A percentile compares a stretch with the other conserved stretches of the same genome.
Conservation (phyloP, 83 land plant species). For the Picea engelmannii region DNA sequence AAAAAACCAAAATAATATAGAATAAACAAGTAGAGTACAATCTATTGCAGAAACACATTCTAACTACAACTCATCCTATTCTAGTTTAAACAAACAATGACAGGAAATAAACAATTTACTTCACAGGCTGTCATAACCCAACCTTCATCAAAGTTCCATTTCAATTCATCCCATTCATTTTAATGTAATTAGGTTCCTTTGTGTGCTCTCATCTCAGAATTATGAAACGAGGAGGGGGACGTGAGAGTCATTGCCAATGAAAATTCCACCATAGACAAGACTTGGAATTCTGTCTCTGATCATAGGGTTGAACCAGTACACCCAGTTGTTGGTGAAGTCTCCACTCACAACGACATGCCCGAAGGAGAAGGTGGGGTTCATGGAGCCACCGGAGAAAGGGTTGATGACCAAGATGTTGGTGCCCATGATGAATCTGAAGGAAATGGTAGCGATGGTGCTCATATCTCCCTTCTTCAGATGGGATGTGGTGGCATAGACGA, state of each 20-base stretch:
- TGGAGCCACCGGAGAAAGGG: slow-evolving; percentile 59
- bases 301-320: slow-evolving; percentile 83
- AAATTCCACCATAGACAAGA: slow-evolving; percentile 26
- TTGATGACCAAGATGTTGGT: slow-evolving; percentile 54
- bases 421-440: slow-evolving; percentile 57
- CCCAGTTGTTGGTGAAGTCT: slow-evolving; percentile 58
- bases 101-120: no score
- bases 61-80: no score
- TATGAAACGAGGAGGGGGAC: slow-evolving; percentile 36
- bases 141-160: no score
- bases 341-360: slow-evolving; percentile 53
- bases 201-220: neutral
- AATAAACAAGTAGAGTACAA: no score
- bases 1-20: no score
- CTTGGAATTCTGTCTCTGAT: slow-evolving; percentile 67
- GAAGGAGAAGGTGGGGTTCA: slow-evolving; percentile 62
- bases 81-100: no score
- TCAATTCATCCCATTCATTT: no score
- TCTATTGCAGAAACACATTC: no score
- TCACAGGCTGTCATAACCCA: no score
- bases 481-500: slow-evolving; percentile 53
- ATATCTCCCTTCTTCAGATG: slow-evolving; percentile 57
- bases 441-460: slow-evolving; percentile 44
- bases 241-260: slow-evolving; percentile 34
- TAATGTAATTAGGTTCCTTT: no score